Percentiles rank a stretch among this genome's conserved stretches.
These are phyloP conservation scores for Gnaphalium uliginosum DNA, from an alignment of 129 eudicot species.

Conservation along the genomic window DNA sequence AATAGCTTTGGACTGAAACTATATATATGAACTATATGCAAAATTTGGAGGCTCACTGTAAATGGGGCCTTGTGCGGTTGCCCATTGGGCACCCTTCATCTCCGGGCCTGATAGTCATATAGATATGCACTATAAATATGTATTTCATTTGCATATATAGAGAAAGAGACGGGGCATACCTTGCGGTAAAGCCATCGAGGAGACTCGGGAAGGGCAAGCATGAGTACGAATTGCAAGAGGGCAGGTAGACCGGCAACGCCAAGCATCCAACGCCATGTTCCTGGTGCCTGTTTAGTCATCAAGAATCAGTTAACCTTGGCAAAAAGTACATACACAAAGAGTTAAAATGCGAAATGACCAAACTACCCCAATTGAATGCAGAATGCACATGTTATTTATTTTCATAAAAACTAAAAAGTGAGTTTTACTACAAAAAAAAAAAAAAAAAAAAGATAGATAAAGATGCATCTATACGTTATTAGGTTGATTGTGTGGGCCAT, in stretches of 20 bases:
- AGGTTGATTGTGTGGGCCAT: conserved; percentile 23
- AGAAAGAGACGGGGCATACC: conserved; percentile 26
- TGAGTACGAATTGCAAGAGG: conserved; percentile 51
- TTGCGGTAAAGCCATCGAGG: conserved; percentile 74
- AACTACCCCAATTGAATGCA: not conserved
- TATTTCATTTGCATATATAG: not conserved
- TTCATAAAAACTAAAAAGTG: not conserved
- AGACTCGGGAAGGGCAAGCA: conserved; percentile 61
- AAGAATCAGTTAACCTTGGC: not conserved
- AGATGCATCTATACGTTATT: not conserved
- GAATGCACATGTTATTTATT: not conserved
- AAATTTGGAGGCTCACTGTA: too few relatives aligned
- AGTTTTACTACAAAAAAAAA: not conserved
- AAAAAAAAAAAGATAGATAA: not conserved
- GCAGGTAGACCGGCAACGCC: conserved; percentile 71
- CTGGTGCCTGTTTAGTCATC: conserved; percentile 41
- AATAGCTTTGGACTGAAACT: too few relatives aligned
- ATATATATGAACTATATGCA: too few relatives aligned
- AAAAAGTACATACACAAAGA: not conserved
- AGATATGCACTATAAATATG: not conserved
- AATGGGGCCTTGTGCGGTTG: too few relatives aligned
- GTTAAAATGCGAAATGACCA: not conserved
- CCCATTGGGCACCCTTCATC: too few relatives aligned
- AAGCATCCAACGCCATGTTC: conserved; percentile 78
- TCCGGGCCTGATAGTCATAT: too few relatives aligned